Conservation (phyloP, 371 early-diverging fungal genomes). For the Mortierella sp. region DNA sequence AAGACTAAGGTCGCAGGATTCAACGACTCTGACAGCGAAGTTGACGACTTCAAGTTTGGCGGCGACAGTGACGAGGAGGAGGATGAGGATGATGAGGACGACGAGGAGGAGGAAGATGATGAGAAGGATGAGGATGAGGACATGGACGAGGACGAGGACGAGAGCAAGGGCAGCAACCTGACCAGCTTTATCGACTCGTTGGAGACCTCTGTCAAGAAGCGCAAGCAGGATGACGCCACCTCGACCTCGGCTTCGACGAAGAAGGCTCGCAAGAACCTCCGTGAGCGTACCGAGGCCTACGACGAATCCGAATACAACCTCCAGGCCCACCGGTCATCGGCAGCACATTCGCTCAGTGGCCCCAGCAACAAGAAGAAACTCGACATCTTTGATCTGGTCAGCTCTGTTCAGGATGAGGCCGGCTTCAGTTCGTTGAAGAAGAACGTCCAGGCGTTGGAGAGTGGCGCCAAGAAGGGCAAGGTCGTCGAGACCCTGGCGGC, state of each 20-base stretch:
- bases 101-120: slow-evolving; percentile 51
- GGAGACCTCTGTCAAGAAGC: slow-evolving; percentile 62
- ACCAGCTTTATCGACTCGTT: slow-evolving; percentile 64
- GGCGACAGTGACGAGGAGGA: slow-evolving; percentile 59
- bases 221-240: slow-evolving; percentile 57
- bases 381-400: slow-evolving; percentile 82
- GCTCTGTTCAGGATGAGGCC: slow-evolving; percentile 70
- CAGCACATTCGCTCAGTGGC: slow-evolving; percentile 33
- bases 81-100: slow-evolving; percentile 47
- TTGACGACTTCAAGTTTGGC: slow-evolving; percentile 56
- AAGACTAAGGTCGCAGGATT: slow-evolving; percentile 50
- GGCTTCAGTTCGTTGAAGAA: slow-evolving; percentile 74
- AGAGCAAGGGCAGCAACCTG: slow-evolving; percentile 47
- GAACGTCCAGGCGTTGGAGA: slow-evolving; percentile 69
- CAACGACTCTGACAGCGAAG: slow-evolving; percentile 59
- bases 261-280: slow-evolving; percentile 64
- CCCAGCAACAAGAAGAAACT: slow-evolving; percentile 66
- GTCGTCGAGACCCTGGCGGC: slow-evolving; percentile 75
- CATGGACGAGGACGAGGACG: slow-evolving; percentile 58
- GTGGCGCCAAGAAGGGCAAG: slow-evolving; percentile 63
- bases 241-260: slow-evolving; percentile 44
- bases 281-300: slow-evolving; percentile 80
- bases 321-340: slow-evolving; percentile 57
- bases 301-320: slow-evolving; percentile 86
- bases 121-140: slow-evolving; percentile 54